Percentiles rank a stretch among this genome's conserved stretches.
phyloP scores from a whole-genome alignment of 169 alveolate species.

The Amoebophrya sp. region DNA sequence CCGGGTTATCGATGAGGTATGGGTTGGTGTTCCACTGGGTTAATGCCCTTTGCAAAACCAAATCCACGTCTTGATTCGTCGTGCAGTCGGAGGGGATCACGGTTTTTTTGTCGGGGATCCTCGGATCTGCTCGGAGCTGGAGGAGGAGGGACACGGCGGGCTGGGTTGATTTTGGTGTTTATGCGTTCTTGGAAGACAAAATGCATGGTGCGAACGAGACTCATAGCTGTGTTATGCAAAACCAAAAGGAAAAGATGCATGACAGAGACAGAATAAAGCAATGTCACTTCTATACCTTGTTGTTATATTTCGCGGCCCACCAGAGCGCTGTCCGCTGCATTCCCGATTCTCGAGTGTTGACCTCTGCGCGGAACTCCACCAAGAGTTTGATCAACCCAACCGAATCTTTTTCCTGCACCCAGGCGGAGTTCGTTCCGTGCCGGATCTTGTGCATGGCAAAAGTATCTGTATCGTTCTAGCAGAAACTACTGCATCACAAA shows the following conservation, averaged over 20 bases:
- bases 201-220: too few relatives aligned
- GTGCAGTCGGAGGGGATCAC: neutral
- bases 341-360: neutral
- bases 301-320: neutral
- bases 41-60: neutral
- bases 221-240: too few relatives aligned
- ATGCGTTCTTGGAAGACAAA: too few relatives aligned
- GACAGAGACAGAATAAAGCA: too few relatives aligned
- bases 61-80: neutral
- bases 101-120: neutral
- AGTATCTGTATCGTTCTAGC: too few relatives aligned
- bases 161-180: too few relatives aligned
- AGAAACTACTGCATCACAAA: too few relatives aligned
- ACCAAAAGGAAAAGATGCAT: too few relatives aligned
- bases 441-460: too few relatives aligned
- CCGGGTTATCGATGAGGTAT: too few relatives aligned
- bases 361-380: neutral
- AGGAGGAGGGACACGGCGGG: neutral
- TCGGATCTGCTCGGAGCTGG: neutral
- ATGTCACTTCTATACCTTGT: too few relatives aligned
- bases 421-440: neutral
- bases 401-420: neutral
- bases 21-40: neutral
- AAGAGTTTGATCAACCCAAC: neutral
- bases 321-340: neutral